Evolutionary conservation across 2,329 filamentous ascomycete genomes (phyloP).

Genomic region (Nannizziopsis arthrosporioides): DNA sequence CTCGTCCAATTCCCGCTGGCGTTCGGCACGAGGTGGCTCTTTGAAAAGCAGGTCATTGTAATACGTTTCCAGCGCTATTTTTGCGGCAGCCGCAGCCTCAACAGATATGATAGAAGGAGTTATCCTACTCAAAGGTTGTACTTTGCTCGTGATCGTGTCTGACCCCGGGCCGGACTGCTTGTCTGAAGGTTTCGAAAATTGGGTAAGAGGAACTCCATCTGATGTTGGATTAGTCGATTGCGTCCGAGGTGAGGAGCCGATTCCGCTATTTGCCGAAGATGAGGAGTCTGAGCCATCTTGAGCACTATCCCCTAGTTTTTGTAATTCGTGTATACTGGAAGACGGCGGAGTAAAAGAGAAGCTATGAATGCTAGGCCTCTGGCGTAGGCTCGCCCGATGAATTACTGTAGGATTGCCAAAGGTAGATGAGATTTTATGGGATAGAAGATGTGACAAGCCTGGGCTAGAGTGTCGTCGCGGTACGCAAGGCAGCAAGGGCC

Average conservation of each 20-base stretch:
- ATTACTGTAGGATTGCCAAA: slow-evolving; percentile 34
- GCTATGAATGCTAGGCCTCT: slow-evolving; percentile 22
- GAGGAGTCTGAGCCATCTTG: slow-evolving; percentile 28
- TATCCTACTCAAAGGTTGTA: slow-evolving; percentile 10
- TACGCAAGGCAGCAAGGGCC: not conserved
- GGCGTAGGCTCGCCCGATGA: slow-evolving; percentile 26
- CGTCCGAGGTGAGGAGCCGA: slow-evolving; percentile 22
- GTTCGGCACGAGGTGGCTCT: slow-evolving; percentile 48
- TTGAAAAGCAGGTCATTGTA: slow-evolving; percentile 58
- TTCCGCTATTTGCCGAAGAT: slow-evolving; percentile 20
- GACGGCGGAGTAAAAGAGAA: slow-evolving; percentile 20
- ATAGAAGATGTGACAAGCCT: slow-evolving; percentile 25
- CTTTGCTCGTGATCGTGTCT: not conserved
- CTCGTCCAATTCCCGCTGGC: slow-evolving; percentile 51
- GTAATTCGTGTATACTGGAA: slow-evolving; percentile 9
- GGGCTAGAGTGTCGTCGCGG: slow-evolving; percentile 20
- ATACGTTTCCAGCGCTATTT: slow-evolving; percentile 74
- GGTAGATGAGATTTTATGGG: slow-evolving; percentile 28
- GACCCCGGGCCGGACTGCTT: not conserved
- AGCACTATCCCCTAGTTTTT: slow-evolving; percentile 21
- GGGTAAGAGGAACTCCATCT: slow-evolving; percentile 21
- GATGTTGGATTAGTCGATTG: slow-evolving; percentile 29
- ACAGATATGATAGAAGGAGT: slow-evolving; percentile 46
- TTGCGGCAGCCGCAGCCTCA: slow-evolving; percentile 67
- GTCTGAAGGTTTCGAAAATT: not conserved